A percentile compares a stretch with the other conserved stretches of the same genome.
phyloP scores from a whole-genome alignment of 2,329 filamentous ascomycete genomes.

The Phialophora macrospora region DNA sequence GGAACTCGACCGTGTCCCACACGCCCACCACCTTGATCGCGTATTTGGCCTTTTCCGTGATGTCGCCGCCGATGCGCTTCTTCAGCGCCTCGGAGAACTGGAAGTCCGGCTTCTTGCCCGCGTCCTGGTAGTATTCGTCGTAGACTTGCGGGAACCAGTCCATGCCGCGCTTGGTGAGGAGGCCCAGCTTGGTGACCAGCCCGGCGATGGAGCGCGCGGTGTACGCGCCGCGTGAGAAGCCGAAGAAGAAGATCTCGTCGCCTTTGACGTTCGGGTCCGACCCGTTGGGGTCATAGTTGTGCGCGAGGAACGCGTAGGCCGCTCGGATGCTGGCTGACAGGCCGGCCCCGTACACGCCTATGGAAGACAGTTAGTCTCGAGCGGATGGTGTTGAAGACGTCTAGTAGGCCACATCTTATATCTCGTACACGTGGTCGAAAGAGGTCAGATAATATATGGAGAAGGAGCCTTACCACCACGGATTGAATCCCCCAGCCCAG shows the following conservation, averaged over 20 bases:
- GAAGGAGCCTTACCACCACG: slow-evolving; percentile 29
- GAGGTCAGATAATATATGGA: neutral
- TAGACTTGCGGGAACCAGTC: slow-evolving; percentile 41
- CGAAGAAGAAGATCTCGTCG: slow-evolving; percentile 57
- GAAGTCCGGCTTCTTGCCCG: slow-evolving; percentile 27
- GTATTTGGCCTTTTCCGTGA: slow-evolving; percentile 42
- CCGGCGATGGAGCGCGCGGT: slow-evolving; percentile 54
- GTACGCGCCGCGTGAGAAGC: slow-evolving; percentile 56
- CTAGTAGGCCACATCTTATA: neutral
- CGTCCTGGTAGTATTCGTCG: slow-evolving; percentile 35
- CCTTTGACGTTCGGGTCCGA: slow-evolving; percentile 40
- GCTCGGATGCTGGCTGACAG: slow-evolving; percentile 34
- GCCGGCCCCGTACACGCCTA: slow-evolving; percentile 34
- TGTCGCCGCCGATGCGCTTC: slow-evolving; percentile 29
- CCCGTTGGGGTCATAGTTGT: slow-evolving; percentile 42
- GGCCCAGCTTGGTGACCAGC: slow-evolving; percentile 52
- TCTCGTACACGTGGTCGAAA: too few species aligned
- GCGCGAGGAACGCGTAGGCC: slow-evolving; percentile 41
- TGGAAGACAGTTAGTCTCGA: neutral
- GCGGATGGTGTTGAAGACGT: too few species aligned
- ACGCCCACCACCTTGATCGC: slow-evolving; percentile 47
- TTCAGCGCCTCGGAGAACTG: slow-evolving; percentile 26
- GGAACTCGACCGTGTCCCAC: slow-evolving; percentile 43
- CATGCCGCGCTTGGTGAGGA: slow-evolving; percentile 44
- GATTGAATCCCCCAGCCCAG: slow-evolving; percentile 34